Evolutionary conservation across 1,284 basidiomycete species (phyloP), one percentile per base, ranked within the genome.

Genomic region (Melampsora americana): DNA sequence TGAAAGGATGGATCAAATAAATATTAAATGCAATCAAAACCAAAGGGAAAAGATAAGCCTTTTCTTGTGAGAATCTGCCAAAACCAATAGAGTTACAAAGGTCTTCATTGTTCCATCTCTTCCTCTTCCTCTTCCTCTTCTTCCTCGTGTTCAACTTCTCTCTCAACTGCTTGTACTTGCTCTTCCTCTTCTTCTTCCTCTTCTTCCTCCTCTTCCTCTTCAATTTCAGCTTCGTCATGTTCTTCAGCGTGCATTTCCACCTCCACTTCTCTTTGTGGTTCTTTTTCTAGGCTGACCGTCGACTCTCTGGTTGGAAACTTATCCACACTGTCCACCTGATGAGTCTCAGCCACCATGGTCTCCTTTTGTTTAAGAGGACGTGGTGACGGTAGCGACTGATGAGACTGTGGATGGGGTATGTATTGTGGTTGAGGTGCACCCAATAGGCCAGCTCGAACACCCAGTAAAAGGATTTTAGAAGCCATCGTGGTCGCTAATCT

Each of bases 401-500:
- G 61, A 23, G 20, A 20, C 20, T 32, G 20, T 64, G 30, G 28
- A 7, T 64, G 61, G 7, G 61, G 26, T 30, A 20, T 6, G 16
- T 64, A 30, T 32, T 32, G 26, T 39, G 18, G 35, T 64, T 64
- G 26, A 64, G 61, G 71, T 12, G 71, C 12, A 14, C 71, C 62
- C 42, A 74, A 66, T 26, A 74, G 53, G 23, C 71, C 71, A 59
- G 73, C 73, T 42, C 66, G 73, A 26, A 32, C 66, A 28, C 65
- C 73, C 5, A 75, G 59, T 50, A 39, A 61, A 28, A 61, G 67
- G 18, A 75, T 75, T 62, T 75, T 75, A 26, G 50, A 39, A 39
- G 73, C 73, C 73, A 75, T 75, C n/a, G 44, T 68, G 9, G 73
- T 75, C 16, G 50, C 73, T 30, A 75, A 64, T 61, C 73, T 64